These are phyloP conservation scores for Amanita molliuscula DNA, from an alignment of 768 basidiomycete species.

Conservation along the genomic window DNA sequence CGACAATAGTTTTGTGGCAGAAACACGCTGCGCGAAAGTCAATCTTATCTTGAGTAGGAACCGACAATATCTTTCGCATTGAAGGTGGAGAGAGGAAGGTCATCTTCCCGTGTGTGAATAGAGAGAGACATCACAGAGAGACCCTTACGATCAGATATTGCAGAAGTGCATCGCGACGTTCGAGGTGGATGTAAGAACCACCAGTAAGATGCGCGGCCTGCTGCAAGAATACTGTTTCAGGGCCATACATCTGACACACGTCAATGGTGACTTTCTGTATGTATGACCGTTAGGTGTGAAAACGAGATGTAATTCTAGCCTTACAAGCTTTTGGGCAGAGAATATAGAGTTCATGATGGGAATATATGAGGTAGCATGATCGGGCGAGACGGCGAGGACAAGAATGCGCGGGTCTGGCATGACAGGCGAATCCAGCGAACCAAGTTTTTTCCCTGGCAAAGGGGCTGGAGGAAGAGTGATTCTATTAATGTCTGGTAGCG, in stretches of 20 bases:
- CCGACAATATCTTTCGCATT: constrained; percentile 66
- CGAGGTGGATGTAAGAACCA: constrained; percentile 84
- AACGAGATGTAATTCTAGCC: constrained; percentile 21
- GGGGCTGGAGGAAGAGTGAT: constrained; percentile 21
- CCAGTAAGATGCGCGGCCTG: constrained; percentile 95
- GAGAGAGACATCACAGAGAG: constrained; percentile 1
- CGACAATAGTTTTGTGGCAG: constrained; percentile 95
- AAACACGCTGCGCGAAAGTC: constrained; percentile 98
- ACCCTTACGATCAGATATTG: constrained; percentile 71
- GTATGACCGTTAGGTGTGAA: constrained; percentile 2
- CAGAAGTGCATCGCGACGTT: constrained; percentile 75
- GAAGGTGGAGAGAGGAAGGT: constrained; percentile 49
- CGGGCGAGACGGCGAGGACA: constrained; percentile 89
- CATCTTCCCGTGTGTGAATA: constrained; percentile 46
- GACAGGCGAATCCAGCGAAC: constrained; percentile 19
- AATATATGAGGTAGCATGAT: constrained; percentile 85
- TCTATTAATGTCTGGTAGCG: constrained; percentile 28
- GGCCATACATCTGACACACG: constrained; percentile 83
- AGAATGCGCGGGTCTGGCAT: constrained; percentile 29
- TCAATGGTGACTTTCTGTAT: constrained; percentile 92
- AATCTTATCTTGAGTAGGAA: constrained; percentile 89
- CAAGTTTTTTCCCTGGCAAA: constrained; percentile 17
- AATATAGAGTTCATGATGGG: constrained; percentile 99
- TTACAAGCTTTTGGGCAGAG: constrained; percentile 91
- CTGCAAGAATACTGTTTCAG: constrained; percentile 91